Evolutionary conservation across 305 asterid species (phyloP).

Genomic region (Fraxinus platypoda): DNA sequence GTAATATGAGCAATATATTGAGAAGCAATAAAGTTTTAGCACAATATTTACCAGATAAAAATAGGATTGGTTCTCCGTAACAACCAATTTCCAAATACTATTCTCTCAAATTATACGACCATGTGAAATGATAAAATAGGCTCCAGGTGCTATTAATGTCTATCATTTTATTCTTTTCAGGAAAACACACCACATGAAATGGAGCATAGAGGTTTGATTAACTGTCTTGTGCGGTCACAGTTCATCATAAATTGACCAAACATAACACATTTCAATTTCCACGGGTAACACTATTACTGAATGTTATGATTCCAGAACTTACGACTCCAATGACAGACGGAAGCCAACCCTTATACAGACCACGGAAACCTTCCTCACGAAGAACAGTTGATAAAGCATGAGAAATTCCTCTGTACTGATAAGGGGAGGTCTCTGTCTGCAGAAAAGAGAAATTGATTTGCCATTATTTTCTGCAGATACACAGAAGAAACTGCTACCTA

Average conservation of each 20-base stretch:
- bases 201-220: conserved; percentile 5
- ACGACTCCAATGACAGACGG: conserved; percentile 97
- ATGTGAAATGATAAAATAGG: neutral
- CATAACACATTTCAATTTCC: neutral
- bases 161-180: neutral
- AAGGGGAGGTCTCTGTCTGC: conserved; percentile 84
- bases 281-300: conserved; percentile 14
- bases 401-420: conserved; percentile 83
- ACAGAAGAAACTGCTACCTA: neutral
- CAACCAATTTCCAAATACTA: neutral
- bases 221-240: conserved; percentile 6
- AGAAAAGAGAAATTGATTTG: conserved; percentile 23
- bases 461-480: conserved; percentile 14
- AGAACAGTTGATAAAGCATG: conserved; percentile 91
- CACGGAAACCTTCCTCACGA: conserved; percentile 94
- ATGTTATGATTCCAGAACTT: conserved; percentile 37
- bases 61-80: neutral
- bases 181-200: neutral
- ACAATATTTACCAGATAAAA: neutral
- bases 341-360: conserved; percentile 93
- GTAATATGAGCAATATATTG: neutral
- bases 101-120: neutral
- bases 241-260: conserved; percentile 9
- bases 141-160: neutral
- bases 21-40: neutral